These are phyloP conservation scores for Hanseniaspora guilliermondii DNA, from an alignment of 805 yeast species.

Conservation along the genomic window DNA sequence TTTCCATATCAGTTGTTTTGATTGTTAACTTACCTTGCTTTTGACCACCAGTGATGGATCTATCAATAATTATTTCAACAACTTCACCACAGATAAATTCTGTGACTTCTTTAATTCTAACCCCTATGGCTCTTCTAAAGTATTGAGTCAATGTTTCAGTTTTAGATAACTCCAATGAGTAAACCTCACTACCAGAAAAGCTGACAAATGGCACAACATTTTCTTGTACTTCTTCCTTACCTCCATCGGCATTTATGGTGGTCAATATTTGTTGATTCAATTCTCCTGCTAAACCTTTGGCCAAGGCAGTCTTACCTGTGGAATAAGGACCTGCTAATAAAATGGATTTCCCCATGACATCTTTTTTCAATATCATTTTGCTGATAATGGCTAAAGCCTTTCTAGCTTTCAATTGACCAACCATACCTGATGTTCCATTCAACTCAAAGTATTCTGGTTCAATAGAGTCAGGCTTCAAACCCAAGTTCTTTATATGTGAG, in stretches of 20 bases:
- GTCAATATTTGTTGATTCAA: conserved; percentile 38
- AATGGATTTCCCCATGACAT: conserved; percentile 94
- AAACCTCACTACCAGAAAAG: conserved; percentile 87
- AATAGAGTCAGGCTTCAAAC: conserved; percentile 73
- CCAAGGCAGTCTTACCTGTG: conserved; percentile 97
- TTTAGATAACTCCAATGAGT: conserved; percentile 80
- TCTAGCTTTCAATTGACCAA: conserved; percentile 90
- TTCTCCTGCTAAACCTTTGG: conserved; percentile 78
- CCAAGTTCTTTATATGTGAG: conserved; percentile 91
- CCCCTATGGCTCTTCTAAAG: conserved; percentile 89
- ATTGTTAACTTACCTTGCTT: conserved; percentile 96
- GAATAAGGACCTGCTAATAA: conserved; percentile 96
- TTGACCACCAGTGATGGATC: conserved; percentile 92
- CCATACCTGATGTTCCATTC: conserved; percentile 83
- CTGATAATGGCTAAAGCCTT: conserved; percentile 90
- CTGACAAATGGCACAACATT: conserved; percentile 78
- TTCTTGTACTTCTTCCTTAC: conserved; percentile 3
- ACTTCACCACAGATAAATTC: conserved; percentile 98
- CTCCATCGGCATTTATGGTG: conserved; percentile 22
- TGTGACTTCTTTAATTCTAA: conserved; percentile 89
- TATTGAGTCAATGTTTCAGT: conserved; percentile 96
- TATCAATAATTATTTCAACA: conserved; percentile 87
- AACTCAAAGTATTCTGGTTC: conserved; percentile 42
- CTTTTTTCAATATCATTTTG: conserved; percentile 85
- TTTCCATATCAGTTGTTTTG: conserved; percentile 96